A percentile compares a stretch with the other conserved stretches of the same genome.
phyloP scores from a whole-genome alignment of 2,329 filamentous ascomycete genomes.

The Lasiodiplodia sp. region DNA sequence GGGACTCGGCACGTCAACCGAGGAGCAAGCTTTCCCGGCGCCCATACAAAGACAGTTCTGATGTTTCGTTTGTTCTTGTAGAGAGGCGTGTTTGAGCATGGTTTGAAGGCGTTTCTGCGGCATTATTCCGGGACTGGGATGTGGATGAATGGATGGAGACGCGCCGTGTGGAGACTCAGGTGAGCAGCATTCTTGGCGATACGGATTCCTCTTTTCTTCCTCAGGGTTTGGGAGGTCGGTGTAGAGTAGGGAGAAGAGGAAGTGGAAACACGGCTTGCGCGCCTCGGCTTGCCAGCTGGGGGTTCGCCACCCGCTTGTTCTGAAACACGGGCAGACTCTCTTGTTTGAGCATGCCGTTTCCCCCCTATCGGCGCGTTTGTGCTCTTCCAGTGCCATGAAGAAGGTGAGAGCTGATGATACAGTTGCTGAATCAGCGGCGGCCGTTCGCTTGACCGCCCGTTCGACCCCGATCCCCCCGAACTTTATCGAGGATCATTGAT shows the following conservation, averaged over 20 bases:
- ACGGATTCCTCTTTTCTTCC: background rate
- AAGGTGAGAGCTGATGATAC: background rate
- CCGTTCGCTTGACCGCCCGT: background rate
- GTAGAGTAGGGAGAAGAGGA: background rate
- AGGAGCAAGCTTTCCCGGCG: background rate
- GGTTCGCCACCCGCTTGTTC: background rate
- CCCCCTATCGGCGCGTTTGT: background rate
- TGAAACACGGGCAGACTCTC: background rate
- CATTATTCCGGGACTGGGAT: background rate
- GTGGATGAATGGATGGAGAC: background rate
- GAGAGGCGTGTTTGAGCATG: background rate
- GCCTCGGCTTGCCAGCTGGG: background rate
- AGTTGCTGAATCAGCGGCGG: background rate
- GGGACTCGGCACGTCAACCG: background rate
- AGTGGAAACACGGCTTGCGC: background rate
- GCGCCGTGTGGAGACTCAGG: background rate
- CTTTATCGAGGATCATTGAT: conserved; percentile 8
- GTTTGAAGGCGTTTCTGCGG: background rate
- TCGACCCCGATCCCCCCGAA: background rate
- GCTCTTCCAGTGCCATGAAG: background rate
- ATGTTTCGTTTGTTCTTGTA: background rate
- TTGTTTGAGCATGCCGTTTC: background rate
- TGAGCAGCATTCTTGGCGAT: conserved; percentile 9
- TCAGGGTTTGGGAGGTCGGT: background rate
- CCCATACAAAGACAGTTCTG: conserved; percentile 19